Conservation (phyloP, 345 rosid species). For the Lepidium africanum region DNA sequence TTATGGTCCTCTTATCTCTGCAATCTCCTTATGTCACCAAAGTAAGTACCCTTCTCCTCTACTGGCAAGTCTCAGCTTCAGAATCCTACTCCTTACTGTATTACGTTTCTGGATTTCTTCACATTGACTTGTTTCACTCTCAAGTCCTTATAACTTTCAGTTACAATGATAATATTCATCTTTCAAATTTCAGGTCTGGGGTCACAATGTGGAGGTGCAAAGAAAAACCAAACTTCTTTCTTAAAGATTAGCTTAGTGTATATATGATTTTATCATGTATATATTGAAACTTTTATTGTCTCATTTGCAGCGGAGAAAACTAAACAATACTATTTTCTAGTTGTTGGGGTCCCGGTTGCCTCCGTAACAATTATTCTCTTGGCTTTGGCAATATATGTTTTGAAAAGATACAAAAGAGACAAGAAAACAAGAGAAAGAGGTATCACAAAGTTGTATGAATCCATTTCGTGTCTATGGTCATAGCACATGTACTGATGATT, state of each 20-base stretch:
- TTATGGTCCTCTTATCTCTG: conserved; percentile 61
- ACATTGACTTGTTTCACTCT: background rate
- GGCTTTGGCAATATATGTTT: conserved; percentile 25
- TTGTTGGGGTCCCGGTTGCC: background rate
- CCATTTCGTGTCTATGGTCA: background rate
- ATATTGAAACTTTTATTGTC: background rate
- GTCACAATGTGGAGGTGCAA: background rate
- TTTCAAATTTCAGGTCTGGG: background rate
- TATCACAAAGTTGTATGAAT: background rate
- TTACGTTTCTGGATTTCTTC: too few relatives aligned
- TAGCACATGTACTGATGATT: background rate
- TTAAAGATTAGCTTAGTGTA: background rate
- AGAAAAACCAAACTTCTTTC: background rate
- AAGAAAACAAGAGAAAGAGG: background rate
- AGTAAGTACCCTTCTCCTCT: conserved; percentile 2
- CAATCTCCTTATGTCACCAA: conserved; percentile 41
- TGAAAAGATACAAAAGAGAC: conserved; percentile 10
- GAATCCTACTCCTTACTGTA: too few relatives aligned
- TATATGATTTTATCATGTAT: background rate
- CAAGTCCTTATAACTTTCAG: background rate
- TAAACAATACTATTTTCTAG: background rate
- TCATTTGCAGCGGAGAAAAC: conserved; percentile 8
- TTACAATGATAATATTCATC: background rate
- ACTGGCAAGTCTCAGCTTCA: too few relatives aligned
- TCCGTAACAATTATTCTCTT: conserved; percentile 2